phyloP scores from a whole-genome alignment of 2,329 filamentous ascomycete species.

The Dendrostoma leiphaemia region DNA sequence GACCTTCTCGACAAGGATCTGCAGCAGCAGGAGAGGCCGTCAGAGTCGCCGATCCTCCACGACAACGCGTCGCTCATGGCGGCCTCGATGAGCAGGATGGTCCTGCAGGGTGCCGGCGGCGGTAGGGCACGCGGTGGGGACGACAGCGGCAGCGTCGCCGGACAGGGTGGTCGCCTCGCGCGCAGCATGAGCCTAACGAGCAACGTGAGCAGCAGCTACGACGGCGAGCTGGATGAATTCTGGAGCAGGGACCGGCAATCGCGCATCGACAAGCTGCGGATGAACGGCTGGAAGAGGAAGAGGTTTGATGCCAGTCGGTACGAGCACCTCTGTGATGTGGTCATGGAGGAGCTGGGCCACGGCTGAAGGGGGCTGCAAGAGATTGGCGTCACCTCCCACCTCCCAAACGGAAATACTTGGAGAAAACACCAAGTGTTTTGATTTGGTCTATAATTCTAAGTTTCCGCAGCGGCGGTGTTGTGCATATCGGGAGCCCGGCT shows the following conservation, averaged over 20 bases:
- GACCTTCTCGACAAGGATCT: conserved; percentile 28
- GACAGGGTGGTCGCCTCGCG: conserved; percentile 6
- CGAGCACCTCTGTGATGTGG: conserved; percentile 49
- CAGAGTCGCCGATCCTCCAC: conserved; percentile 6
- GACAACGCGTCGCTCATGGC: conserved; percentile 3
- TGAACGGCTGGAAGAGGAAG: conserved; percentile 53
- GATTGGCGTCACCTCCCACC: too few species aligned
- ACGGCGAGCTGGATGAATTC: conserved; percentile 28
- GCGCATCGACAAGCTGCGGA: conserved; percentile 53
- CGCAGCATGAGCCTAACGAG: conserved; percentile 20
- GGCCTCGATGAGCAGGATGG: conserved; percentile 1
- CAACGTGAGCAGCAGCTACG: conserved; percentile 23
- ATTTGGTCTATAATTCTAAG: neutral
- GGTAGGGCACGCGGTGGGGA: neutral
- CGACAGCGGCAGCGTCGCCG: conserved; percentile 16
- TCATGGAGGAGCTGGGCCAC: conserved; percentile 47
- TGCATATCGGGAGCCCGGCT: neutral
- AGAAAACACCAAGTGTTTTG: neutral
- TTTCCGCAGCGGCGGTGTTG: neutral
- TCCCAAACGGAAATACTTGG: too few species aligned
- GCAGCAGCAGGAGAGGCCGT: neutral
- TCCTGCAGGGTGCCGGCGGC: conserved; percentile 8
- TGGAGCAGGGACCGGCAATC: conserved; percentile 42
- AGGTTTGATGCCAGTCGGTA: conserved; percentile 55
- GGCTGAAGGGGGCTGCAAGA: too few species aligned